Evolutionary conservation across 2,329 filamentous ascomycete species (phyloP), one percentile per base, ranked within the genome.

Genomic region (Endoconidiophora polonica): DNA sequence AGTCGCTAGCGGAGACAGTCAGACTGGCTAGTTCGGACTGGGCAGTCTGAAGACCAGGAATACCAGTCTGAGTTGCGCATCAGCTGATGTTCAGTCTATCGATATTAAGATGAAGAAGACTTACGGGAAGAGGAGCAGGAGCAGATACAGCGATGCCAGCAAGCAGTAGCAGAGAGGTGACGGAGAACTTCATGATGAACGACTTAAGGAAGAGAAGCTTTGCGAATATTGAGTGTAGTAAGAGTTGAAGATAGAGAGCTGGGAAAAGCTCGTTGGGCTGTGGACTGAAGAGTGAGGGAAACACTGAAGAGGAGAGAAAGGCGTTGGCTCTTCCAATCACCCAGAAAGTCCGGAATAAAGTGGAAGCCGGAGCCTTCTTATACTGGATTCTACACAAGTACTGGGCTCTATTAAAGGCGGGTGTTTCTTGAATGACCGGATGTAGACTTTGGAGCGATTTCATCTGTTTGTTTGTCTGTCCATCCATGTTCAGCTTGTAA

Each of bases 41-140:
- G 18, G 83, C 82, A 0, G 66, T 66, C 1, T 74, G 61, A 1
- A 68, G 66, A 4, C 71, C 69, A 16, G 83, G 83, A 52, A 87
- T 76, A 39, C 76, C 76, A 5, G 81, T 76, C 61, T 74, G 23
- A 16, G 4, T 12, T 12, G 3, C 4, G 33, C 10, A 45, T 49
- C 18, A 50, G 44, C 9, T 29, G 29, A 5, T 33, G 29, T 20
- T 7, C 4, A 47, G 20, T 43, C 9, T 18, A 41, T 18, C 29
- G 43, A 41, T 41, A 52, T 43, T 18, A 22, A 44, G 9, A 39
- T 10, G 16, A 39, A 9, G 23, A 5, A 26, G 39, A 49, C 58
- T 56, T 57, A 63, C 61, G 10, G 60, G 58, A 9, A 57, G 49
- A 29, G 62, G 59, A 20, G 53, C 48, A 36, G 57, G 56, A 33